Base-by-base conservation (phyloP, 805 yeast genomes). In the Candida hungchunana region DNA sequence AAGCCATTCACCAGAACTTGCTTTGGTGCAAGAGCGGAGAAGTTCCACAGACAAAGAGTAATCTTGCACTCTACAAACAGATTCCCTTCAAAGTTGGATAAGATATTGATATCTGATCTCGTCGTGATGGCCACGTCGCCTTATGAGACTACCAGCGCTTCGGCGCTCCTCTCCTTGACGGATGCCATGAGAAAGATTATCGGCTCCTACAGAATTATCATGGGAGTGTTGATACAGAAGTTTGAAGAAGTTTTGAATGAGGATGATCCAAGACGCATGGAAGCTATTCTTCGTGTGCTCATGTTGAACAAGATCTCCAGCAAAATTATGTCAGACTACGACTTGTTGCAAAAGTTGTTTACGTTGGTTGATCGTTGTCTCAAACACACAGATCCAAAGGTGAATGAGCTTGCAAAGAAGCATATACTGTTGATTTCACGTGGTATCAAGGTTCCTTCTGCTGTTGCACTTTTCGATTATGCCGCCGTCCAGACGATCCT, bases 1-100 rank as follows among this genome's bases (percentile, higher is more conserved):
- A 78, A 81, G 40, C 85, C 88, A 2, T 81, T 68, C 44, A 88
- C 97, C 0, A 76, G 96, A 52, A 70, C 85, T 1, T 71, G 83
- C 2, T 55, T 87, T n/a, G 94, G 84, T 3, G 75, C 84, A 0
- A 70, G 95, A 36, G 66, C 87, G 11, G 82, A 79, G 36, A 63
- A 79, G 12, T 82, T 77, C 44, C 96, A 89, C 46, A 75, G 76
- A 55, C 79, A 82, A 46, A 73, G 97, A 47, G 74, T 82, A 18
- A 64, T 77, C 1, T 67, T 84, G 24, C 85, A 80, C 48, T 73
- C 87, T 1, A 82, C 90, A 0, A 77, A 83, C 4, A 69, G 96
- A 43, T 63, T 78, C 6, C 84, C 85, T 49, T 73, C 86, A 0
- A 72, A 69, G 7, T 53, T 81, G 8, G 96, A 88, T 44, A 72